Evolutionary conservation across 176 grass and related monocot genomes (phyloP).

Genomic region (Coix lacrymajobi): DNA sequence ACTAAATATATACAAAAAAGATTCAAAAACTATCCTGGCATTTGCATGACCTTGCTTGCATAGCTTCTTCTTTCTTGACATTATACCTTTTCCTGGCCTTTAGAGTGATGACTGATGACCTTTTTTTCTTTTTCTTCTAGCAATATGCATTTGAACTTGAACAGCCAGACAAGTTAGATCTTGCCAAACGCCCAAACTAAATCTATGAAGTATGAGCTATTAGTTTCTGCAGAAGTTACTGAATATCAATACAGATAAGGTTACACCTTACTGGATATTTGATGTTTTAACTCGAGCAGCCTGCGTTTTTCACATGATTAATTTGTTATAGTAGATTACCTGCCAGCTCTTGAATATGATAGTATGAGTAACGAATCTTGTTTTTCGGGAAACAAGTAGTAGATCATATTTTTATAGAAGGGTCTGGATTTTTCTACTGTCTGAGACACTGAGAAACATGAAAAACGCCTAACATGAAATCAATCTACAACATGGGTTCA

Average conservation of each 20-base stretch:
- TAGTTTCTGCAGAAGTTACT: neutral
- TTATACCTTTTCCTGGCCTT: neutral
- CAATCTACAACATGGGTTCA: no score
- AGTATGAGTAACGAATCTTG: neutral
- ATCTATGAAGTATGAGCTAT: neutral
- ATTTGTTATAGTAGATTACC: neutral
- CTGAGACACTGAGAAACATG: no score
- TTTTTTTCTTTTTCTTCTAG: neutral
- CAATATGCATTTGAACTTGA: neutral
- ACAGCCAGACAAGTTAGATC: neutral
- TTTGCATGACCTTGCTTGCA: neutral
- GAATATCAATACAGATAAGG: neutral
- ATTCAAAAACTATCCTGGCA: neutral
- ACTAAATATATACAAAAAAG: neutral
- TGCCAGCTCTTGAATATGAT: neutral
- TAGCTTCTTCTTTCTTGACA: neutral
- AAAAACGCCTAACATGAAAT: no score
- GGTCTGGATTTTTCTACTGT: neutral
- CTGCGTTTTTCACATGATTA: neutral
- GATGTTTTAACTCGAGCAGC: neutral
- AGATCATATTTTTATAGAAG: neutral
- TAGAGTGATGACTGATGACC: neutral
- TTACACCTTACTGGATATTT: slow-evolving; percentile 2
- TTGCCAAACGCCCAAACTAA: neutral
- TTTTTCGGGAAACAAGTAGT: neutral